These are phyloP conservation scores for Verbena officinalis DNA, from an alignment of 257 asterid species.

Conservation along the genomic window DNA sequence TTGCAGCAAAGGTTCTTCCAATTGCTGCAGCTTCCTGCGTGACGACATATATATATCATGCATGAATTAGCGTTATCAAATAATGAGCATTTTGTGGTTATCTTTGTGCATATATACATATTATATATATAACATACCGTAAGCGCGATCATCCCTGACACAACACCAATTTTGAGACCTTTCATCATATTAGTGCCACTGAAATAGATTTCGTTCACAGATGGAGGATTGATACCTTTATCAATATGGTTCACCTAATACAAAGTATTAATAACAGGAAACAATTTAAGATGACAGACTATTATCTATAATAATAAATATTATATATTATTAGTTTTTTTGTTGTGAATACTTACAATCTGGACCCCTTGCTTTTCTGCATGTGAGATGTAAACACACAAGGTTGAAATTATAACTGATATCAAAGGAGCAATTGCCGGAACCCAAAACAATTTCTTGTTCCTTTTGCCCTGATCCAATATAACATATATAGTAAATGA, in stretches of 20 bases:
- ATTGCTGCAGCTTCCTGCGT: conserved; percentile 68
- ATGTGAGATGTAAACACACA: conserved; percentile 48
- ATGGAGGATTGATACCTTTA: conserved; percentile 50
- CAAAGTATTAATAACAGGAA: not conserved
- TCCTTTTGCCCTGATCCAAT: conserved; percentile 46
- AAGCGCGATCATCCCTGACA: conserved; percentile 54
- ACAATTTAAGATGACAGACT: too few relatives aligned
- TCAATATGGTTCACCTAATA: conserved; percentile 45
- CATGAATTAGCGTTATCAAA: not conserved
- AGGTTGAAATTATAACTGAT: conserved; percentile 57
- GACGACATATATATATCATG: too few relatives aligned
- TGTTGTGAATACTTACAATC: conserved; percentile 39
- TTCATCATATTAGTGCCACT: conserved; percentile 46
- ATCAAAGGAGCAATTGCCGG: conserved; percentile 61
- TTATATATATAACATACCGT: conserved; percentile 37
- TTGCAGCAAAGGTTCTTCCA: conserved; percentile 62
- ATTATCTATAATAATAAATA: not conserved
- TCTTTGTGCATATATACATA: not conserved
- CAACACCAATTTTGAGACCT: conserved; percentile 51
- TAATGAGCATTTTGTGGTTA: not conserved
- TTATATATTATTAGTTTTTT: not conserved
- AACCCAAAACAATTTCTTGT: conserved; percentile 56
- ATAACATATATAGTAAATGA: not conserved
- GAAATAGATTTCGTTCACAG: conserved; percentile 40
- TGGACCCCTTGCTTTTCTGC: conserved; percentile 56